Base-by-base conservation (phyloP, 257 asterid species). In the Knoxia roxburghii region DNA sequence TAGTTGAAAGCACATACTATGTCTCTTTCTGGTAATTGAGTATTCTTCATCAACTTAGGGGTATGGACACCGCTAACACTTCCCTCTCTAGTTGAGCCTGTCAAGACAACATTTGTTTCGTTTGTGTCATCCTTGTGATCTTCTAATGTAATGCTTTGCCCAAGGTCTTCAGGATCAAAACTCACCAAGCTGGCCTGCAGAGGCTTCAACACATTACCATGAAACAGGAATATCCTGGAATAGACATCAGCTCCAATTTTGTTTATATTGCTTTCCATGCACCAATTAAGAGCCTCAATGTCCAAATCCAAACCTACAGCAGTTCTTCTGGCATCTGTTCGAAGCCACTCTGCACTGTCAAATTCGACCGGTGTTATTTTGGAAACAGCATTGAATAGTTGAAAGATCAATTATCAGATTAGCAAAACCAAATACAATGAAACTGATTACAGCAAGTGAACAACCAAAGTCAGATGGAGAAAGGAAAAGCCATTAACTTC, bases 1-100 rank as follows among this genome's bases (percentile, higher is more conserved):
- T 93, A 93, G 85, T 93, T 93, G 73, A 93, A 93, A 52, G 99
- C 99, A 71, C 99, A 93, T 65, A 93, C 95, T 63, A 93, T 88
- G 78, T 94, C 99, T 80, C 97, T 88, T 5, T 72, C 86, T 12
- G 93, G 95, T 68, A 85, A 65, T 41, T 74, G 83, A 68, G 73
- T 52, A 67, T 86, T 88, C 68, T 87, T 87, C 73, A 88, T 74
- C 70, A 72, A 68, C 72, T 76, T 83, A 55, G 64, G 40, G 33
- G 67, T 57, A 45, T 51, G 64, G 75, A 26, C 45, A n/a, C 70
- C 60, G 40, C 37, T 65, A 17, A 75, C 45, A 61, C 63, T 65
- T 29, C 73, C 73, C 67, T 73, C 72, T 24, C 48, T 18, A 35
- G 61, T 33, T 32, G 82, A 58, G 79, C 50, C 63, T 37, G 26